Evolutionary conservation across 2,329 filamentous ascomycete genomes (phyloP).

Genomic region (Arthroderma uncinatum): DNA sequence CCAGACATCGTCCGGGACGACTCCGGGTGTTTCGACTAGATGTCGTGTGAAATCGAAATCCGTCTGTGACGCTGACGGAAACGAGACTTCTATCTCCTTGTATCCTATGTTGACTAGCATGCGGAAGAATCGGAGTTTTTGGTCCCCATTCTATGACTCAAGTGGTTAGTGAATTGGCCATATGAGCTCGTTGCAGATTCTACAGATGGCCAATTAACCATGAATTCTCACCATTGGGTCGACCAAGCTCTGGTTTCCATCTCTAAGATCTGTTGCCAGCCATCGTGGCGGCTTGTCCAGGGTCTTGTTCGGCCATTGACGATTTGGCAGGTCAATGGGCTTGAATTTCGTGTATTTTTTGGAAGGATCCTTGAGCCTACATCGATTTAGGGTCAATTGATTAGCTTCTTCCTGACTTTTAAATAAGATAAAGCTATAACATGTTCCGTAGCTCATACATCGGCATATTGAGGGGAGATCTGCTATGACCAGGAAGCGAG

Average conservation of each 20-base stretch:
- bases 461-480: conserved; percentile 13
- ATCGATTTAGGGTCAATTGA: conserved; percentile 9
- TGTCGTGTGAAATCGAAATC: conserved; percentile 92
- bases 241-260: conserved; percentile 87
- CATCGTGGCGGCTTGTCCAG: conserved; percentile 79
- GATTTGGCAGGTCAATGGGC: conserved; percentile 39
- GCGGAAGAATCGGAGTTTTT: conserved; percentile 92
- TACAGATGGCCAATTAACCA: too few species aligned
- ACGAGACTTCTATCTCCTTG: conserved; percentile 96
- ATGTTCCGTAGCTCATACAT: conserved; percentile 12
- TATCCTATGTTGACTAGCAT: conserved; percentile 88
- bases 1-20: conserved; percentile 78
- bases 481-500: not conserved
- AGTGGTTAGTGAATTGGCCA: not conserved
- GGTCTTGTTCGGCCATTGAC: conserved; percentile 68
- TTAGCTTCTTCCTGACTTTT: not conserved
- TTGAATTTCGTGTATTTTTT: conserved; percentile 39
- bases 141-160: conserved; percentile 62
- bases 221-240: conserved; percentile 67
- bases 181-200: not conserved
- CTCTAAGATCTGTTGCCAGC: conserved; percentile 78
- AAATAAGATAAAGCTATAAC: not conserved
- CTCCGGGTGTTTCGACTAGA: conserved; percentile 72
- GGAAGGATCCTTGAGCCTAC: conserved; percentile 40
- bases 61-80: conserved; percentile 85